Evolutionary conservation across 179 eudicot genomes (phyloP), one percentile per base, ranked within the genome.

Genomic region (Patellifolia procumbens): DNA sequence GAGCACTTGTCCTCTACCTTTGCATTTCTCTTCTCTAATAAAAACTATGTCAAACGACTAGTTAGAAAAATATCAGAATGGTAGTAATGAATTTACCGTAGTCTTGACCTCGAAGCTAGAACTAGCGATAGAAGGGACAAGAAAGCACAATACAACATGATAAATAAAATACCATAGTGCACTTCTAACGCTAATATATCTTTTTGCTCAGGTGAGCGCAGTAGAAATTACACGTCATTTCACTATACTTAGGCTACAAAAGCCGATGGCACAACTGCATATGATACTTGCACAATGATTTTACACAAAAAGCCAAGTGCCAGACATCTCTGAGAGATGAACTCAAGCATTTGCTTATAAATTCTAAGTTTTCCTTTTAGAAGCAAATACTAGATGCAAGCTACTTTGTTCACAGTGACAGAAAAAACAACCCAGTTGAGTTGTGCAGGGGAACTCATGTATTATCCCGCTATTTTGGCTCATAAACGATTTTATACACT

Each of bases 121-220:
- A 2, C 7, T 10, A 1, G 11, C 22, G 32, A 32, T 2, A 53
- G 59, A 63, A 63, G 5, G 5, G 28, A 22, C 20, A 13, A 35
- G 10, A 15, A 19, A 61, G 31, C 5, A 61, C 29, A 31, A 2
- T 20, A 28, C 19, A 58, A 58, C 31, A 58, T 22, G 1, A 60
- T 20, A 60, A 4, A 1, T 60, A 15, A 13, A 2, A 20, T 28
- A 9, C 37, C 13, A 29, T 8, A 66, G 70, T n/a, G 51, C 31
- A 66, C 32, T 39, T 66, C 13, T 34, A 37, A 13, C 46, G n/a
- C 19, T 65, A 55, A 29, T 20, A 1, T 22, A 29, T n/a, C 79
- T 16, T 39, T 37, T 70, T 35, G 32, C 62, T 61, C 19, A 46
- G 67, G 26, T 49, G 11, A 52, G n/a, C 67, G 78, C 53, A 37